These are phyloP conservation scores for Phytophthora ramorum DNA, from an alignment of 352 stramenopile species.

Conservation along the genomic window DNA sequence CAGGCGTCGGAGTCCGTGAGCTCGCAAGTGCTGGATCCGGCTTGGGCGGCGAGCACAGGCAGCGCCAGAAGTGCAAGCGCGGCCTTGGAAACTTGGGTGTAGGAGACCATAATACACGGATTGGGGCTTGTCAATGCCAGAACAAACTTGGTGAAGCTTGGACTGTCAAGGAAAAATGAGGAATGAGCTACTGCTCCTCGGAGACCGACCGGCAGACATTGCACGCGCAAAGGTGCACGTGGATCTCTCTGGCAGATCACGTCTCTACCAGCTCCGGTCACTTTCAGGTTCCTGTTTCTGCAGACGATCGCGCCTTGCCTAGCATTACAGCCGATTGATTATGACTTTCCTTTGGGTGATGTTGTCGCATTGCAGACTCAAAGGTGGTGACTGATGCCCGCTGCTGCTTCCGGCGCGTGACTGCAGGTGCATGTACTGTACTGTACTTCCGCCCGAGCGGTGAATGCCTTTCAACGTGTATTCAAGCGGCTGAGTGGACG, in stretches of 20 bases:
- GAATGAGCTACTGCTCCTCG: conserved; percentile 6
- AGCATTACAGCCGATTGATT: conserved; percentile 4
- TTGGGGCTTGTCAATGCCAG: conserved; percentile 1
- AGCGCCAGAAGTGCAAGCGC: not conserved
- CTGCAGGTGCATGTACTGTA: not conserved
- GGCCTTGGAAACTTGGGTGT: conserved; percentile 6
- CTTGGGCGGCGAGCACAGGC: not conserved
- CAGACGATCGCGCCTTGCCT: not conserved
- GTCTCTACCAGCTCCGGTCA: conserved; percentile 16
- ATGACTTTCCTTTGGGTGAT: not conserved
- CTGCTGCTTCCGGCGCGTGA: not conserved
- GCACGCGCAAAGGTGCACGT: not conserved
- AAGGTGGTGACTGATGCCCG: not conserved
- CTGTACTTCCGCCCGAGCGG: not conserved
- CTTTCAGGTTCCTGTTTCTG: not conserved
- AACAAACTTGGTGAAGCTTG: not conserved
- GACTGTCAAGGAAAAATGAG: conserved; percentile 5
- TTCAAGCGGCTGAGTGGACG: too few relatives aligned
- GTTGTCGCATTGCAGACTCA: conserved; percentile 4
- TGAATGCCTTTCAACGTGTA: not conserved
- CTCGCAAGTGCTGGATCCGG: conserved; percentile 13
- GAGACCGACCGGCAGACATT: not conserved
- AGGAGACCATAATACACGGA: conserved; percentile 4
- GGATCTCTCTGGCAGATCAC: conserved; percentile 14
- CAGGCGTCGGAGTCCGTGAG: conserved; percentile 29